These are phyloP conservation scores for Lablab purpureus DNA, from an alignment of 306 rosid species.

Conservation along the genomic window DNA sequence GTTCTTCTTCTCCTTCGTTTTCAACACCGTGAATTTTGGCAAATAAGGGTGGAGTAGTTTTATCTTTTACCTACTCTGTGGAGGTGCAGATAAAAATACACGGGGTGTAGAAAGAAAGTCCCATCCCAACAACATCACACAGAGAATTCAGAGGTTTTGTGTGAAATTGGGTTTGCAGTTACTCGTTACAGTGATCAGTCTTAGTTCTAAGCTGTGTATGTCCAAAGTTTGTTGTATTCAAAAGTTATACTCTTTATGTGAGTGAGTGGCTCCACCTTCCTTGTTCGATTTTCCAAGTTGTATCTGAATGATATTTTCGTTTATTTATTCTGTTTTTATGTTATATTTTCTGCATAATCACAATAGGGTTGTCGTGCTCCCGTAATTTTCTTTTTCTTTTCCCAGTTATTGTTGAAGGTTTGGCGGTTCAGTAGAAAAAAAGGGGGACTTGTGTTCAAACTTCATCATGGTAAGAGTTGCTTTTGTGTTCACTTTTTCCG, in stretches of 20 bases:
- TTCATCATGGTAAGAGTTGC: conserved; percentile 56
- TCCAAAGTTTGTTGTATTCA: background rate
- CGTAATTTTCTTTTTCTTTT: background rate
- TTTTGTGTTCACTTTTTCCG: background rate
- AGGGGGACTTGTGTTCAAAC: conserved; percentile 12
- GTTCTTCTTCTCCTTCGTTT: too few relatives aligned
- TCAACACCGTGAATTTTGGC: too few relatives aligned
- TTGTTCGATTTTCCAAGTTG: background rate
- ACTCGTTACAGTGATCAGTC: too few relatives aligned
- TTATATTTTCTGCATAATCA: background rate
- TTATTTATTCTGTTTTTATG: background rate
- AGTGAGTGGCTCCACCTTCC: background rate
- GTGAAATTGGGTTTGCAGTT: too few relatives aligned
- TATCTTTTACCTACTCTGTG: too few relatives aligned
- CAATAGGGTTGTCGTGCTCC: conserved; percentile 1
- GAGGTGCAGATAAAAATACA: too few relatives aligned
- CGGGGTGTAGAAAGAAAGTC: too few relatives aligned
- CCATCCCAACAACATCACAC: too few relatives aligned
- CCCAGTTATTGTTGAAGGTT: conserved; percentile 2
- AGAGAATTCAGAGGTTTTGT: too few relatives aligned
- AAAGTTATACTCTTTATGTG: background rate
- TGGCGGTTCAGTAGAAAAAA: conserved; percentile 6
- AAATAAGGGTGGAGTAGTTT: too few relatives aligned
- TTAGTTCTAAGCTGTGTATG: too few relatives aligned
- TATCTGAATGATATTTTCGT: background rate